Conservation (phyloP, 2,329 filamentous ascomycete species). For the Chrysoporthe puriensis region DNA sequence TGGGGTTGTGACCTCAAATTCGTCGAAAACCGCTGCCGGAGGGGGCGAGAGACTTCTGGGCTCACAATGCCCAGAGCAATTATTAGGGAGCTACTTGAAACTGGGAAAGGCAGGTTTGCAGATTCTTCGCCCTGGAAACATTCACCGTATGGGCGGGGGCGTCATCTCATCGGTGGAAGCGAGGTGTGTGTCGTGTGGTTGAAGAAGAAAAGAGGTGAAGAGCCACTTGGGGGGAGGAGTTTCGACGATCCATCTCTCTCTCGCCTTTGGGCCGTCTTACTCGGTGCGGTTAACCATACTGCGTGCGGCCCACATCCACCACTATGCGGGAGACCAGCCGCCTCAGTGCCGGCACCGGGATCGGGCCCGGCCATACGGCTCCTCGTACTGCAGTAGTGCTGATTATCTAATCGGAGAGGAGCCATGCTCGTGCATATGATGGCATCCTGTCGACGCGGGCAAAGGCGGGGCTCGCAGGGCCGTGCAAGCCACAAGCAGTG, state of each 20-base stretch:
- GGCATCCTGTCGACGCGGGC: background rate
- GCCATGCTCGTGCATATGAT: background rate
- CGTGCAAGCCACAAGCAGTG: background rate
- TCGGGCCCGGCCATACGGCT: background rate
- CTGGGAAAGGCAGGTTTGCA: background rate
- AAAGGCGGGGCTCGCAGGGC: background rate
- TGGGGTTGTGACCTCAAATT: background rate
- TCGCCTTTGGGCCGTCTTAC: constrained; percentile 7
- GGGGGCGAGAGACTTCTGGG: background rate
- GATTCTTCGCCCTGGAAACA: background rate
- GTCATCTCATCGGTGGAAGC: background rate
- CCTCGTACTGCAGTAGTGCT: background rate
- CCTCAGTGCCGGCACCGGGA: background rate
- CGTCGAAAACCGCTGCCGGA: background rate
- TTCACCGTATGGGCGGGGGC: background rate
- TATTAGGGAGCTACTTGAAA: background rate
- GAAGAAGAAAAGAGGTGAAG: background rate
- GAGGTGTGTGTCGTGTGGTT: background rate
- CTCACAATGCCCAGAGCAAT: background rate
- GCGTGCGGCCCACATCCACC: constrained; percentile 3
- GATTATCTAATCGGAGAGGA: background rate
- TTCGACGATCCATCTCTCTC: constrained; percentile 11
- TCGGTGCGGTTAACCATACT: background rate
- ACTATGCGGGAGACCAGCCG: constrained; percentile 1
- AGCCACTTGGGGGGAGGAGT: constrained; percentile 4